Conservation (phyloP, 2,329 filamentous ascomycete genomes). For the Metarhizium humberi region DNA sequence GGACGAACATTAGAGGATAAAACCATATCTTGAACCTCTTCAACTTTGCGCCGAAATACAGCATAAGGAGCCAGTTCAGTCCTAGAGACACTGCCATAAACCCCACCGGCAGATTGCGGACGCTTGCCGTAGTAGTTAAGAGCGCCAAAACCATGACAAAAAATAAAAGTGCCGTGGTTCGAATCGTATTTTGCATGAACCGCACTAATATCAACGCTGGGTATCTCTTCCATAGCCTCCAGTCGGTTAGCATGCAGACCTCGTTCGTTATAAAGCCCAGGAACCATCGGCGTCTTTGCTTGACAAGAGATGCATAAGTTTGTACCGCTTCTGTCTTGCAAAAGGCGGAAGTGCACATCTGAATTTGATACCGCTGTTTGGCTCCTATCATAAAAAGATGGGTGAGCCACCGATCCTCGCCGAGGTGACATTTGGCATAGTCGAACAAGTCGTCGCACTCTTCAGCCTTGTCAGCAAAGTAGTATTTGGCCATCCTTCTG, state of each 20-base stretch:
- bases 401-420: slow-evolving; percentile 93
- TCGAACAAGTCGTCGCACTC: slow-evolving; percentile 95
- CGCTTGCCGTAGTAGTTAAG: slow-evolving; percentile 70
- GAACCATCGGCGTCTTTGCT: slow-evolving; percentile 95
- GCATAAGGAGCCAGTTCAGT: slow-evolving; percentile 89
- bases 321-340: slow-evolving; percentile 98
- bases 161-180: slow-evolving; percentile 87
- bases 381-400: slow-evolving; percentile 99
- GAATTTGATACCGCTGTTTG: slow-evolving; percentile 86
- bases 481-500: slow-evolving; percentile 93
- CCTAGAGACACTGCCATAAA: slow-evolving; percentile 91
- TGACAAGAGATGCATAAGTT: slow-evolving; percentile 74
- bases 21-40: slow-evolving; percentile 89
- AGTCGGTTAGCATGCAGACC: slow-evolving; percentile 94
- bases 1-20: slow-evolving; percentile 88
- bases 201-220: slow-evolving; percentile 77
- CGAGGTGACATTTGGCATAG: slow-evolving; percentile 89
- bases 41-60: slow-evolving; percentile 86
- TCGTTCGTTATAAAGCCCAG: slow-evolving; percentile 97
- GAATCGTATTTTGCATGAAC: slow-evolving; percentile 93
- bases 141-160: slow-evolving; percentile 88
- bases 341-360: slow-evolving; percentile 95
- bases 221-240: slow-evolving; percentile 84
- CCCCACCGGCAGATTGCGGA: slow-evolving; percentile 74
- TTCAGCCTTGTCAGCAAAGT: slow-evolving; percentile 94